These are phyloP conservation scores for Claviceps fusiformis DNA, from an alignment of 2,329 filamentous ascomycete genomes.

Conservation along the genomic window DNA sequence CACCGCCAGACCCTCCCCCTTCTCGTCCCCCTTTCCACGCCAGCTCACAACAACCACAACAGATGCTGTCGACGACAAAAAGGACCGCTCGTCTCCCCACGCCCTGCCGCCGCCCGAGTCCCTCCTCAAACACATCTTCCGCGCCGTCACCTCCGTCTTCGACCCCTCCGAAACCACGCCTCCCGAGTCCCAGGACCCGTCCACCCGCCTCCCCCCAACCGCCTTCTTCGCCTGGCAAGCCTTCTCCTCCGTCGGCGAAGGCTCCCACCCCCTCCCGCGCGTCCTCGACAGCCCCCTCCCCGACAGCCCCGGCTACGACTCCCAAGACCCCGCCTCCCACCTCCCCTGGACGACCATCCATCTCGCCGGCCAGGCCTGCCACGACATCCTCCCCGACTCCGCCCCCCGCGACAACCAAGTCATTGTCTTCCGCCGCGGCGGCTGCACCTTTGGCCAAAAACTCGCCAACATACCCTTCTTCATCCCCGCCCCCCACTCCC, in stretches of 20 bases:
- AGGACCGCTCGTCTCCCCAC: neutral
- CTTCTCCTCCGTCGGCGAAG: slow-evolving; percentile 38
- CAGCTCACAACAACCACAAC: slow-evolving; percentile 5
- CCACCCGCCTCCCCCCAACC: slow-evolving; percentile 17
- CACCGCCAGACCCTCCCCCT: neutral
- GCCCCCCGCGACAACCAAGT: slow-evolving; percentile 52
- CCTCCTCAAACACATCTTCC: slow-evolving; percentile 32
- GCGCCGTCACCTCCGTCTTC: slow-evolving; percentile 32
- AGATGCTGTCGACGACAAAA: neutral
- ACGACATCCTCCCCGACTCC: slow-evolving; percentile 36
- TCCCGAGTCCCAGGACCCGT: slow-evolving; percentile 16
- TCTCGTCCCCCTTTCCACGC: slow-evolving; percentile 9
- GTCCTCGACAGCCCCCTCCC: slow-evolving; percentile 40
- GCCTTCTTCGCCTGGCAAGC: slow-evolving; percentile 35
- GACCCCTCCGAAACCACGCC: slow-evolving; percentile 18
- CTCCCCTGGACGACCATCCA: slow-evolving; percentile 60
- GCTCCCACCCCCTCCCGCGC: slow-evolving; percentile 58
- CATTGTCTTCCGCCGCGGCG: slow-evolving; percentile 68
- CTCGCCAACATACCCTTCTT: slow-evolving; percentile 73
- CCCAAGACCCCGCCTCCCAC: slow-evolving; percentile 22
- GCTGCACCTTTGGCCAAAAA: slow-evolving; percentile 75
- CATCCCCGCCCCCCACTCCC: slow-evolving; percentile 40
- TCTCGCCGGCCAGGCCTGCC: slow-evolving; percentile 57
- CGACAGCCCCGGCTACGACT: slow-evolving; percentile 27
- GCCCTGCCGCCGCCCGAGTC: slow-evolving; percentile 21